A percentile compares a stretch with the other conserved stretches of the same genome.
These are phyloP conservation scores for Imleria badia DNA, from an alignment of 768 basidiomycete genomes.

Conservation along the genomic window DNA sequence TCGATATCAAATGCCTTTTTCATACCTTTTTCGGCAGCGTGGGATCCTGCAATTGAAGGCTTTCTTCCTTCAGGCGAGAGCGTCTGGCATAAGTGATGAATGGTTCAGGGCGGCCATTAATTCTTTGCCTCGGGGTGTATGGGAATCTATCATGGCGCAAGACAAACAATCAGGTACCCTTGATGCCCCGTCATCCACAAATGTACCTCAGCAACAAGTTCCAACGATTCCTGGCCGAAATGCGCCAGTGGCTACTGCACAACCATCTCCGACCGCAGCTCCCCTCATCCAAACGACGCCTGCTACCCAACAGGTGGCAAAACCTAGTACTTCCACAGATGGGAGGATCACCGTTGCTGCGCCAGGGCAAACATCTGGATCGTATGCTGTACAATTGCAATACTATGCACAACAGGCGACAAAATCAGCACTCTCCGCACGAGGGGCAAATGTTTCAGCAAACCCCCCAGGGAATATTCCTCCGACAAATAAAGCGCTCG, in stretches of 20 bases:
- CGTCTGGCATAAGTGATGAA: conserved; percentile 17
- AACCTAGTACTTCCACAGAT: not conserved
- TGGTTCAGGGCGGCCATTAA: conserved; percentile 19
- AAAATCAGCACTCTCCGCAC: conserved; percentile 3
- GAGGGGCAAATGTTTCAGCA: not conserved
- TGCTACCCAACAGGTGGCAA: not conserved
- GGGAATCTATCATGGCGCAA: conserved; percentile 11
- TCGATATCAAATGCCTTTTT: not conserved
- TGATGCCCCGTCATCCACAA: not conserved
- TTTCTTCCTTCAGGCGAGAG: conserved; percentile 14
- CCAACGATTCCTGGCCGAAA: not conserved
- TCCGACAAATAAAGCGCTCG: not conserved
- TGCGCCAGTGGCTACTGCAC: not conserved
- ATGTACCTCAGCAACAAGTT: not conserved
- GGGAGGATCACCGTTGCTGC: not conserved
- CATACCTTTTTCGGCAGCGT: conserved; percentile 9
- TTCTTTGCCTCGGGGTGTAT: conserved; percentile 17
- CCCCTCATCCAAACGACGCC: not conserved
- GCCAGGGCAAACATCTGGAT: not conserved
- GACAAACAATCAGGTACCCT: not conserved
- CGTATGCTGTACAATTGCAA: conserved; percentile 17
- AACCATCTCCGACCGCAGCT: not conserved
- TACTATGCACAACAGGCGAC: conserved; percentile 23
- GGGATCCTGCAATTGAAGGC: conserved; percentile 12
- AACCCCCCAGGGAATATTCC: not conserved